A percentile compares a stretch with the other conserved stretches of the same genome.
Conservation (phyloP, 148 eudicot genomes). For the Pharnaceum exiguum region DNA sequence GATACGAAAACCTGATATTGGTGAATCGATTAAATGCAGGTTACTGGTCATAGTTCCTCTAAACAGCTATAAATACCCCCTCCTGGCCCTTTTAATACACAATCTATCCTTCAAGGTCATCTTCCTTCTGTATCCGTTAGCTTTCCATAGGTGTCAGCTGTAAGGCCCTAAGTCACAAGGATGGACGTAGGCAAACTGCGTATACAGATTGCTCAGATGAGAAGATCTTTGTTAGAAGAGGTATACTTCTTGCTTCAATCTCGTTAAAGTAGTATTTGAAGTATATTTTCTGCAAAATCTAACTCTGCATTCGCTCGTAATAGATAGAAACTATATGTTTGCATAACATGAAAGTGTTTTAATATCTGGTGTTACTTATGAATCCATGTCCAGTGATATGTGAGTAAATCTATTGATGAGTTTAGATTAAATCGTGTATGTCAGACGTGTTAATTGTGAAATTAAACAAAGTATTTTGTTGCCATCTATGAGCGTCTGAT, state of each 20-base stretch:
- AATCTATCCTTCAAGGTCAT: neutral
- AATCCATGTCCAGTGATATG: too few species aligned
- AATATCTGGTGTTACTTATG: too few species aligned
- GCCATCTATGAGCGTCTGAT: too few species aligned
- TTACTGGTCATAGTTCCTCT: neutral
- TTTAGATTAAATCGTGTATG: too few species aligned
- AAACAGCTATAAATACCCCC: neutral
- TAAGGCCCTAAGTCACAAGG: neutral
- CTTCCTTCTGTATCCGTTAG: neutral
- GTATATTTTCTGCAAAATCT: neutral
- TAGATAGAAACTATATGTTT: too few species aligned
- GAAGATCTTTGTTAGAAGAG: constrained; percentile 5
- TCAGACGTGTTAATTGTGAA: too few species aligned
- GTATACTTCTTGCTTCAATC: neutral
- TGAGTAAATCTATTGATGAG: too few species aligned
- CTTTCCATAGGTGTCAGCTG: neutral
- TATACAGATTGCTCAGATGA: neutral
- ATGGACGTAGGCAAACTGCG: constrained; percentile 14
- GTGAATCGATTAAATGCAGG: neutral
- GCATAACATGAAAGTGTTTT: too few species aligned
- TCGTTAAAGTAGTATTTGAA: neutral
- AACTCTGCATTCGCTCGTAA: neutral
- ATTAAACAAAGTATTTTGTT: too few species aligned
- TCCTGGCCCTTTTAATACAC: neutral
- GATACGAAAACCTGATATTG: neutral